Evolutionary conservation across 2,329 filamentous ascomycete species (phyloP), one percentile per base, ranked within the genome.

Genomic region (Aspergillus sp.): DNA sequence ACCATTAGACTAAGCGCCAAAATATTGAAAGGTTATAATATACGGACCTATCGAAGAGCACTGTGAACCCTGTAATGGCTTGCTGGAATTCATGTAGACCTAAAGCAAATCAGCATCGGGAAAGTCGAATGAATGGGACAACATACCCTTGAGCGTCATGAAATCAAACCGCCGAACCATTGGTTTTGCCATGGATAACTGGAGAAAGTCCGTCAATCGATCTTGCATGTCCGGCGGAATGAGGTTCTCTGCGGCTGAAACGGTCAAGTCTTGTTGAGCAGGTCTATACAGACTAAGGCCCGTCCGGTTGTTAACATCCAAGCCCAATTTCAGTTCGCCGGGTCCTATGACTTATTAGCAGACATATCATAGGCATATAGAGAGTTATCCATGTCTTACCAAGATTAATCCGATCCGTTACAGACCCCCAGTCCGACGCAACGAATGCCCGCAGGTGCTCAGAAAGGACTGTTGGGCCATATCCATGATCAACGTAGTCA

Each of bases 401-500:
- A 54, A 96, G 81, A 65, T 96, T 96, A 68, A 96, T 81, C 39
- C 92, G 85, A 74, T 97, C 93, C 2, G 90, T 91, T 15, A 96
- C 79, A 42, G 87, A 90, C 49, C 91, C 90, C 64, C 88, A 86
- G 60, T 89, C 85, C 63, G 89, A 90, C 57, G 91, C 87, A 33
- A 90, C 81, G 53, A 96, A 83, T 17, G 96, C 81, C 27, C 91
- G 85, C 60, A 96, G 77, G 64, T 84, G 84, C 67, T 95, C 89
- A 0, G 91, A 90, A 53, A 93, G 81, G 27, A 96, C 86, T 0
- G 89, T 91, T 2, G 84, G 83, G 1, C 86, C 80, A 34, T 81
- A 78, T 34, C 86, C 85, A 40, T 83, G 77, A 17, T 85, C 82
- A 11, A 77, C 70, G 46, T 76, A 77, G 39, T 77, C 75, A 51